phyloP scores from a whole-genome alignment of 2,329 filamentous ascomycete species.

The Fusarium buharicum region DNA sequence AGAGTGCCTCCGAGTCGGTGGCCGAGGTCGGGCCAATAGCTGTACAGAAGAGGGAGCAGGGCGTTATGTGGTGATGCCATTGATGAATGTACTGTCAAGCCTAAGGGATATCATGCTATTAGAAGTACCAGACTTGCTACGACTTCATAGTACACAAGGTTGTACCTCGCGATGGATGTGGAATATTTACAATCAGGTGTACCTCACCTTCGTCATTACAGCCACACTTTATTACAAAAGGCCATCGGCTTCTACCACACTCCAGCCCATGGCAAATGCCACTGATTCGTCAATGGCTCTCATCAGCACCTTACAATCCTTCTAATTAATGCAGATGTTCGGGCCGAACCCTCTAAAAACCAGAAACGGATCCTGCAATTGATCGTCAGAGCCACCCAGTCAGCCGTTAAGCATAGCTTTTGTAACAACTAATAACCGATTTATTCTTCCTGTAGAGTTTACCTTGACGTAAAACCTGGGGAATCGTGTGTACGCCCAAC shows the following conservation, averaged over 20 bases:
- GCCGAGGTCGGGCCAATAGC: conserved; percentile 17
- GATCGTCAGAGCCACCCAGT: neutral
- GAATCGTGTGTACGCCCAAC: conserved; percentile 4
- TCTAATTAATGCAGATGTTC: conserved; percentile 19
- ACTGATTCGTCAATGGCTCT: conserved; percentile 13
- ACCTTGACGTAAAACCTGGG: conserved; percentile 4
- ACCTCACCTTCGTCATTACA: neutral
- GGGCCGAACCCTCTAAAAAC: conserved; percentile 6
- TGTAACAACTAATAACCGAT: neutral
- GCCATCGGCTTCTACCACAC: neutral
- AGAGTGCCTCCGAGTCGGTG: conserved; percentile 28
- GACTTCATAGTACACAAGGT: too few relatives aligned
- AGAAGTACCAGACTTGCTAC: accelerated
- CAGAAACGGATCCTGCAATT: conserved; percentile 9
- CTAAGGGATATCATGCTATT: neutral
- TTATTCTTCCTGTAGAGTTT: conserved; percentile 10
- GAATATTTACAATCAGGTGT: accelerated
- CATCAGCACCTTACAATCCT: neutral
- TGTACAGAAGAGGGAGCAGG: conserved; percentile 5
- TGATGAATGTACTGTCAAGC: neutral
- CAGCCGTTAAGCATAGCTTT: neutral
- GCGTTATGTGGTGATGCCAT: conserved; percentile 8
- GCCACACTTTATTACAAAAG: neutral
- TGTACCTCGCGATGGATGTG: neutral
- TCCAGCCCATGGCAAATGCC: too few relatives aligned